A percentile compares a stretch with the other conserved stretches of the same genome.
Evolutionary conservation across 208 protist species (phyloP).

Genomic region (Tritrichomonas foetus): DNA sequence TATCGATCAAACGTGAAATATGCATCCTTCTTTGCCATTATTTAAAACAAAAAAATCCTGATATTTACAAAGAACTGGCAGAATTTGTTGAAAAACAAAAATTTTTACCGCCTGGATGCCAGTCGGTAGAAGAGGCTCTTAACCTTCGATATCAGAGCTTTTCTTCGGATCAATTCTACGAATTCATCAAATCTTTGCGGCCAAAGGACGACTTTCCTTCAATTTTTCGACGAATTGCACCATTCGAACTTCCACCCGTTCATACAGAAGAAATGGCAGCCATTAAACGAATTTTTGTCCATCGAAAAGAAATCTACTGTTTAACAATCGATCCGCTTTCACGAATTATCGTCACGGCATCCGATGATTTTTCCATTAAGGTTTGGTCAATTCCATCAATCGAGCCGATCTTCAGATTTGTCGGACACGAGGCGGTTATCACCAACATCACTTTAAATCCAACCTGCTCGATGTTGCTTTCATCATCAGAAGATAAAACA

Average conservation of each 20-base stretch:
- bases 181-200: background rate
- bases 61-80: background rate
- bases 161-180: background rate
- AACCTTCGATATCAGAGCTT: background rate
- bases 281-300: background rate
- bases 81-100: background rate
- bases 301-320: background rate
- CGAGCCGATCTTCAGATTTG: background rate
- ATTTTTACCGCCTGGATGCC: background rate
- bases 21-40: background rate
- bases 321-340: background rate
- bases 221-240: background rate
- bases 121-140: background rate
- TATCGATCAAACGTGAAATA: background rate
- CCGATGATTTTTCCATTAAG: constrained; percentile 24
- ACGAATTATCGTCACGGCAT: background rate
- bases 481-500: constrained; percentile 3
- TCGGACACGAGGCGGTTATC: background rate
- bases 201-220: background rate
- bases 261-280: background rate
- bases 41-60: background rate
- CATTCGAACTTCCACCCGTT: background rate
- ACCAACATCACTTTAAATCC: background rate
- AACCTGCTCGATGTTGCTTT: background rate
- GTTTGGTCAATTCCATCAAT: background rate